Conservation (phyloP, 441 rosid species). For the Euphorbia celastroides region DNA sequence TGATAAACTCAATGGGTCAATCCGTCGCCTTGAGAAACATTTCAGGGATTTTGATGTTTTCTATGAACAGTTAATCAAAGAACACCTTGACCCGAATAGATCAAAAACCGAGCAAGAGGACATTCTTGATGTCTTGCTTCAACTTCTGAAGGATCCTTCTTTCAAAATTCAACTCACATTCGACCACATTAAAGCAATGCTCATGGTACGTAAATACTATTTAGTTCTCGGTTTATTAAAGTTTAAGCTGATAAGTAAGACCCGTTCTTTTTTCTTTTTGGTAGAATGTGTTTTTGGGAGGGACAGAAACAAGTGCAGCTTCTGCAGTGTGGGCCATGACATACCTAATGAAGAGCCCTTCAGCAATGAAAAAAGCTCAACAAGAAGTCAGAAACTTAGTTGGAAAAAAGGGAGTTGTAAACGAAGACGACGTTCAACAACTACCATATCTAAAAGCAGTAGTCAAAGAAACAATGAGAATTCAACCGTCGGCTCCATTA, state of each 20-base stretch:
- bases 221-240: too few species aligned
- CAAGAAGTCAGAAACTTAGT: not conserved
- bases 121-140: constrained; percentile 2
- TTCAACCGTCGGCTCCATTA: not conserved
- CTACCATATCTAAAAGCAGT: constrained; percentile 22
- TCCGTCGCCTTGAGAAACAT: not conserved
- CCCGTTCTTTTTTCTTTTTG: not conserved
- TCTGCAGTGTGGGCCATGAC: too few species aligned
- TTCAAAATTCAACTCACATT: constrained; percentile 3
- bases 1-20: not conserved
- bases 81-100: not conserved
- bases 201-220: too few species aligned
- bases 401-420: not conserved
- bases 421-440: constrained; percentile 3
- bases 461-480: constrained; percentile 22
- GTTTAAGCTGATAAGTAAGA: too few species aligned
- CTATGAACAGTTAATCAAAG: not conserved
- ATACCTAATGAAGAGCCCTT: constrained; percentile 21
- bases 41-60: not conserved
- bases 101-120: constrained; percentile 6
- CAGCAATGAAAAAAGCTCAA: not conserved
- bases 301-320: constrained; percentile 15
- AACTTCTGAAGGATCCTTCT: not conserved
- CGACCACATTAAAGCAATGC: constrained; percentile 23
- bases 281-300: constrained; percentile 16